These are phyloP conservation scores for Boletus rubroflammeus DNA, from an alignment of 768 basidiomycete species.

Conservation along the genomic window DNA sequence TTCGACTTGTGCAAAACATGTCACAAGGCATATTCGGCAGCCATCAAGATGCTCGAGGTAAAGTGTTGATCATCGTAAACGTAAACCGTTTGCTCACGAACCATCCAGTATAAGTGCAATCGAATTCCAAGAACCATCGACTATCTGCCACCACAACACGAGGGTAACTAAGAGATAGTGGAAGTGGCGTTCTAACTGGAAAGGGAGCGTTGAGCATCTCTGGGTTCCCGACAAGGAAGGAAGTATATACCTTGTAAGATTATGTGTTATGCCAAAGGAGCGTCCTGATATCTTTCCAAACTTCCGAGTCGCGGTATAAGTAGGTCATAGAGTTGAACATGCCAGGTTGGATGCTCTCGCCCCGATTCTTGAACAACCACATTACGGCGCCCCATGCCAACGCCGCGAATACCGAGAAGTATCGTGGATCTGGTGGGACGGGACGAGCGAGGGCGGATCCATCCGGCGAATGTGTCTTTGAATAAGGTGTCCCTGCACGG, in stretches of 20 bases:
- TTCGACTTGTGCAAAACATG: slow-evolving; percentile 51
- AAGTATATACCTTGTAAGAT: slow-evolving; percentile 9
- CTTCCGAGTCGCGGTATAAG: slow-evolving; percentile 89
- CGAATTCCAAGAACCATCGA: slow-evolving; percentile 50
- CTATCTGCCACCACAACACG: slow-evolving; percentile 33
- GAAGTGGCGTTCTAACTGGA: slow-evolving; percentile 5
- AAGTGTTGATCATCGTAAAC: slow-evolving; percentile 16
- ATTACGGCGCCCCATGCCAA: slow-evolving; percentile 94
- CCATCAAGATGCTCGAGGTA: slow-evolving; percentile 68
- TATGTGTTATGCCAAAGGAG: slow-evolving; percentile 89
- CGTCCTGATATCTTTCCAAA: slow-evolving; percentile 78
- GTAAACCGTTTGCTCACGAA: slow-evolving; percentile 5
- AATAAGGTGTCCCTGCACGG: slow-evolving; percentile 58
- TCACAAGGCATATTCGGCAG: slow-evolving; percentile 57
- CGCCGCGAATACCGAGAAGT: slow-evolving; percentile 86
- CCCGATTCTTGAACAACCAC: slow-evolving; percentile 87
- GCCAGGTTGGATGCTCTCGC: slow-evolving; percentile 92
- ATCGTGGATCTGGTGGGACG: slow-evolving; percentile 76
- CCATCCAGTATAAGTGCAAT: slow-evolving; percentile 58
- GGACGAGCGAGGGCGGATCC: slow-evolving; percentile 52
- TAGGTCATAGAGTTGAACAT: slow-evolving; percentile 97
- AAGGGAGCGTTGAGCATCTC: background rate
- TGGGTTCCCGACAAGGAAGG: background rate
- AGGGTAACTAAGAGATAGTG: slow-evolving; percentile 20
- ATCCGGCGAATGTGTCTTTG: slow-evolving; percentile 40